Base-by-base conservation (phyloP, 345 rosid species). In the Dipteronia sinensis region DNA sequence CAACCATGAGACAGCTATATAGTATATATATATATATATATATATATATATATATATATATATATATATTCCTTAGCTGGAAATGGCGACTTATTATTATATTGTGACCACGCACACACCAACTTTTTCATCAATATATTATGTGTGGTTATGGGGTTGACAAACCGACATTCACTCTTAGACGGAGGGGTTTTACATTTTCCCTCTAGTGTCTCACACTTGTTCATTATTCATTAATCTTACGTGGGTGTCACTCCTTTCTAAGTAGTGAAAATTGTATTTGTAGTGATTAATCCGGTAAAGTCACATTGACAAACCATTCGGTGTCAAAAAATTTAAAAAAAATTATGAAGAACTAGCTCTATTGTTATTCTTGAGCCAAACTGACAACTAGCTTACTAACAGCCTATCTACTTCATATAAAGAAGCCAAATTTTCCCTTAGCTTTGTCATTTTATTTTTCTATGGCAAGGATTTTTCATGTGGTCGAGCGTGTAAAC, bases 1-100 rank as follows among this genome's bases (percentile, higher is more conserved):
- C 77, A 74, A 7, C 77, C 77, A 65, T n/a, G 70, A 74, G 40
- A 47, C 70, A 64, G 77, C 77, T 46, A 29, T 20, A 44, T 19
- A 19, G 20, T 15, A 31, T 10, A 10, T 44, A 44, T 44, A 44
- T 44, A 44, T 44, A 44, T 4, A 38, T 40, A 9, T 44, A 44
- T 44, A 44, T 44, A n/a, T n/a, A n/a, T n/a, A n/a, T n/a, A n/a
- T n/a, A n/a, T n/a, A n/a, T n/a, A n/a, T n/a, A n/a, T n/a, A n/a
- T n/a, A n/a, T n/a, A 42, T 42, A 42, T 4, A 38, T 40, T 0
- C 12, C 77, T 23, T 63, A 17, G 69, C 77, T 74, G 63, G 70
- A 74, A 25, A 25, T 47, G 3, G 46, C 25, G 47, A 47, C 46
- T 59, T 20, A 59, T 59, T 19, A 22, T 19, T 59, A 59, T 22